Percentiles rank a stretch among this genome's conserved stretches.
Evolutionary conservation across 2,329 filamentous ascomycete genomes (phyloP).

Genomic region (Stagonosporopsis cucurbitacearum): DNA sequence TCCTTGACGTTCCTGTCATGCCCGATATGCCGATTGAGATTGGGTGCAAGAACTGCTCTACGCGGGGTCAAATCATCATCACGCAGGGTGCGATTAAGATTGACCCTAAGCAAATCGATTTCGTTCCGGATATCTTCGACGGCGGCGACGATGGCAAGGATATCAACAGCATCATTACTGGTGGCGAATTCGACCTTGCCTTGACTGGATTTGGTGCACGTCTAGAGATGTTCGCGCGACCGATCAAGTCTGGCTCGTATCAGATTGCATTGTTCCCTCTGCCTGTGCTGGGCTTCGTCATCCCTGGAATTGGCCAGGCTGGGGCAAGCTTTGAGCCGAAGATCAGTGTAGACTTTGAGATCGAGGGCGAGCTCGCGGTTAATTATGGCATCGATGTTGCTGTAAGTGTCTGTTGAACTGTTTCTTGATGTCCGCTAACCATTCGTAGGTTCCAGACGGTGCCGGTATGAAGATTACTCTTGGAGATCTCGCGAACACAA

Average conservation of each 20-base stretch:
- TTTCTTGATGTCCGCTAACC: conserved; percentile 2
- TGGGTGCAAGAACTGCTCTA: conserved; percentile 48
- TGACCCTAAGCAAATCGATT: conserved; percentile 32
- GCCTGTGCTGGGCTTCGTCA: conserved; percentile 41
- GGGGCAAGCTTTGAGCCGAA: conserved; percentile 43
- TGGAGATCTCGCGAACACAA: conserved; percentile 26
- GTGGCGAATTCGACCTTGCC: conserved; percentile 44
- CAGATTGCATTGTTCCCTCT: conserved; percentile 32
- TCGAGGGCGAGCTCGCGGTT: conserved; percentile 40
- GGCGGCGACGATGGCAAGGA: conserved; percentile 33
- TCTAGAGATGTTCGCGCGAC: conserved; percentile 44
- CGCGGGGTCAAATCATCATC: conserved; percentile 40
- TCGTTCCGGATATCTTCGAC: conserved; percentile 33
- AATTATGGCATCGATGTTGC: conserved; percentile 47
- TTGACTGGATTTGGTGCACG: conserved; percentile 41
- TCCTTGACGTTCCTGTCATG: conserved; percentile 10
- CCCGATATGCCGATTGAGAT: conserved; percentile 38
- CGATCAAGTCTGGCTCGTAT: conserved; percentile 31
- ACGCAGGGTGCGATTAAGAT: conserved; percentile 41
- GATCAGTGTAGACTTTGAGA: conserved; percentile 36
- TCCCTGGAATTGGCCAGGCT: conserved; percentile 47
- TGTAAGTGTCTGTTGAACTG: conserved; percentile 25
- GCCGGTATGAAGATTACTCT: conserved; percentile 42
- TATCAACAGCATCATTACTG: conserved; percentile 37
- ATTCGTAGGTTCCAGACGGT: conserved; percentile 33